Conservation (phyloP, 78 protist species). For the Pelomyxa schiedti region DNA sequence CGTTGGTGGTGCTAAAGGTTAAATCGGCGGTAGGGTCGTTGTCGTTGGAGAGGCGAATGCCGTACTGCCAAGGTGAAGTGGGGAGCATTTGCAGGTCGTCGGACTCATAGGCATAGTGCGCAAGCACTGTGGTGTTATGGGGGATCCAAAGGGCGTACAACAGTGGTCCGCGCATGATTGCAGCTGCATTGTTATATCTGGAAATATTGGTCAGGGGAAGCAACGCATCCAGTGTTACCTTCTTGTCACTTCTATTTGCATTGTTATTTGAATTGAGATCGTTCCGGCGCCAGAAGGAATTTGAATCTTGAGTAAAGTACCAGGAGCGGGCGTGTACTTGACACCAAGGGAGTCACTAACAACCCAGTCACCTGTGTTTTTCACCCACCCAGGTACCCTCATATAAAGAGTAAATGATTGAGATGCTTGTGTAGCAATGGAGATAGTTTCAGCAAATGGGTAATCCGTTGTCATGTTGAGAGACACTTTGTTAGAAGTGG, state of each 20-base stretch:
- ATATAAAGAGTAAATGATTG: background rate
- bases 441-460: conserved; percentile 12
- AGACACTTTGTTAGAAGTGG: background rate
- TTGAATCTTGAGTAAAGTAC: background rate
- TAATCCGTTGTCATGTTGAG: conserved; percentile 7
- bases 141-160: conserved; percentile 6
- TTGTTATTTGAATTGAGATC: background rate
- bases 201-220: background rate
- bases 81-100: background rate
- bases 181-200: too few species aligned
- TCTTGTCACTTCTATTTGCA: background rate
- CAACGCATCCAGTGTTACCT: background rate
- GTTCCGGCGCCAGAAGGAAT: background rate
- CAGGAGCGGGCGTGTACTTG: too few species aligned
- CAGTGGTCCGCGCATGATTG: conserved; percentile 29
- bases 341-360: too few species aligned
- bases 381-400: conserved; percentile 25
- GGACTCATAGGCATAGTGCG: background rate
- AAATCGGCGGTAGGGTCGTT: background rate
- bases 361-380: too few species aligned
- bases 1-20: background rate
- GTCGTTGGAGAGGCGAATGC: background rate
- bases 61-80: conserved; percentile 3
- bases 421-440: background rate
- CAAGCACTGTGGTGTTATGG: background rate